A percentile compares a stretch with the other conserved stretches of the same genome.
Evolutionary conservation across 176 grass and related monocot genomes (phyloP).

Genomic region (Carex scoparia): DNA sequence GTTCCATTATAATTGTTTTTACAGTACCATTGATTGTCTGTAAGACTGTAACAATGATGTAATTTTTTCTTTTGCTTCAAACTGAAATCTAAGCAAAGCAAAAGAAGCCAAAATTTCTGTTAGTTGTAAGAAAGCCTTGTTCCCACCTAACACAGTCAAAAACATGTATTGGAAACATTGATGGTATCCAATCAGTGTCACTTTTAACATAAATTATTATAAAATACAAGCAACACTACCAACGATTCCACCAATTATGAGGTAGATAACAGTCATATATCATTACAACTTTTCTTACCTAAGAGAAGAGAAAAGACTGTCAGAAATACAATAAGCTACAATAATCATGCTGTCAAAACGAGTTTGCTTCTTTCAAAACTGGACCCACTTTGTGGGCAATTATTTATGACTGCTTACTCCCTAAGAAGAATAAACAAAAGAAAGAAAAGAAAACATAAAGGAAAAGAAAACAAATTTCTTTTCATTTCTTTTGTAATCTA

Average conservation of each 20-base stretch:
- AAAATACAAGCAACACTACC: neutral
- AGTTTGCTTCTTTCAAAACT: neutral
- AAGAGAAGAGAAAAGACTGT: neutral
- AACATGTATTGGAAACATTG: neutral
- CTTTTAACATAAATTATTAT: neutral
- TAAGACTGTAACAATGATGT: neutral
- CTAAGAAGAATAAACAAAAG: neutral
- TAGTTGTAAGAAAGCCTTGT: neutral
- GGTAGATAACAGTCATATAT: neutral
- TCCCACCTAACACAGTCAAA: neutral
- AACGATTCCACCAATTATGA: neutral
- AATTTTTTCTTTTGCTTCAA: neutral
- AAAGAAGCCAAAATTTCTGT: neutral
- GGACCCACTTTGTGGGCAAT: neutral
- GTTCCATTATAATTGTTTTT: neutral
- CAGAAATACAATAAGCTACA: neutral
- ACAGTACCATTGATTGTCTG: neutral
- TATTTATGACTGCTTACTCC: neutral
- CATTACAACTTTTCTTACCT: neutral
- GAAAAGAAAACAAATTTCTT: neutral
- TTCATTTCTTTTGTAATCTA: constrained; percentile 61
- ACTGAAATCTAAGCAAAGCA: neutral
- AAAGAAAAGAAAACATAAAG: neutral
- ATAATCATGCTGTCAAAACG: too few species aligned
- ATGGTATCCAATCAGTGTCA: neutral